Evolutionary conservation across 2,329 filamentous ascomycete genomes (phyloP).

Genomic region (Botrytis deweyae): DNA sequence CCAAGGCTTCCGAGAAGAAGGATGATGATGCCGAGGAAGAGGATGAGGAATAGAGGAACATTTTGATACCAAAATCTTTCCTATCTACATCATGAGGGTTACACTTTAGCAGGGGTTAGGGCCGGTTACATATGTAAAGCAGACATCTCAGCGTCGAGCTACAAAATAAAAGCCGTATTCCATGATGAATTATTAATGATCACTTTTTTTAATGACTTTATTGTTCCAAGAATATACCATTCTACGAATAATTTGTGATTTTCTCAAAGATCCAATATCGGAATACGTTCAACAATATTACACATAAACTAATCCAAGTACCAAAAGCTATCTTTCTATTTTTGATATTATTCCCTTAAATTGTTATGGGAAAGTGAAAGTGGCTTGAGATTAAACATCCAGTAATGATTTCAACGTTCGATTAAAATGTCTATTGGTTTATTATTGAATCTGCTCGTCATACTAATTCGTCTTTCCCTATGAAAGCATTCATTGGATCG

Average conservation of each 20-base stretch:
- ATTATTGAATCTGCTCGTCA: neutral
- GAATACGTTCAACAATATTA: neutral
- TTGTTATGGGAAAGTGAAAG: neutral
- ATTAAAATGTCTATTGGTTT: neutral
- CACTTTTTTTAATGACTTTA: conserved; percentile 14
- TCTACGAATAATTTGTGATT: neutral
- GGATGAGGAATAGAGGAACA: conserved; percentile 61
- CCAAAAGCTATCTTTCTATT: neutral
- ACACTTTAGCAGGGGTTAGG: conserved; percentile 11
- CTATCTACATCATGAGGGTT: conserved; percentile 5
- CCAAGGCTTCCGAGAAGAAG: conserved; percentile 86
- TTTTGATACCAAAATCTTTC: conserved; percentile 32
- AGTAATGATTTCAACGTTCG: neutral
- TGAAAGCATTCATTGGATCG: conserved; percentile 83
- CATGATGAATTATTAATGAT: conserved; percentile 20
- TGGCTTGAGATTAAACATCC: neutral
- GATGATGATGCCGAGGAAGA: conserved; percentile 81
- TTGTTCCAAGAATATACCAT: neutral
- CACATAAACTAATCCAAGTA: neutral
- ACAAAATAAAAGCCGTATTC: conserved; percentile 18
- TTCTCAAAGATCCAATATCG: neutral
- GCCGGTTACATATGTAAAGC: conserved; percentile 18
- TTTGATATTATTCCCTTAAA: neutral
- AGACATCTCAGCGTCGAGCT: conserved; percentile 20
- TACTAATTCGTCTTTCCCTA: conserved; percentile 58